Conservation (phyloP, 177 flowering plant genomes). For the Vitis hybrid region DNA sequence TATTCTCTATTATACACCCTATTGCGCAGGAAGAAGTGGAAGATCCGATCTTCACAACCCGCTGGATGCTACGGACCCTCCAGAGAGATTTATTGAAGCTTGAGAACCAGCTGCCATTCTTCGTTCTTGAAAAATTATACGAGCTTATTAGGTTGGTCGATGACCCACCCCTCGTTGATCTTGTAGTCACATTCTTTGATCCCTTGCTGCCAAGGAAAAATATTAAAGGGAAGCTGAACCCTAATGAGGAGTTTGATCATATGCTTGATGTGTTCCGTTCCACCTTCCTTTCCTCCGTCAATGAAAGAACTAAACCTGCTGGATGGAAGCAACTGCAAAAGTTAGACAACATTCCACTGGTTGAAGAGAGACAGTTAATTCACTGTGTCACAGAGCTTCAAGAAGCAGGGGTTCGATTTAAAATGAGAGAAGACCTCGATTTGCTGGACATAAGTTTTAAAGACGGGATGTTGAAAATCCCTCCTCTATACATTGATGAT, state of each 20-base stretch:
- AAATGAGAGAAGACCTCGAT: slow-evolving; percentile 3
- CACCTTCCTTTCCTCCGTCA: slow-evolving; percentile 9
- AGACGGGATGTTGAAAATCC: slow-evolving; percentile 22
- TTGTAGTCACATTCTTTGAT: slow-evolving; percentile 23
- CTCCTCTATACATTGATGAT: slow-evolving; percentile 30
- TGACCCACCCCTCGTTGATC: slow-evolving; percentile 7
- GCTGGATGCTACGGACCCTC: slow-evolving; percentile 29
- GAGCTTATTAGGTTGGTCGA: slow-evolving; percentile 13
- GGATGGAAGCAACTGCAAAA: not conserved
- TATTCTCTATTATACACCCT: too few relatives aligned
- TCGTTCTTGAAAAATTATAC: slow-evolving; percentile 25
- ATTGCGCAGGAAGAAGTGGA: not conserved
- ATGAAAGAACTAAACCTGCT: not conserved
- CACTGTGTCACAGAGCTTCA: slow-evolving; percentile 22
- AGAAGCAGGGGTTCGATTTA: slow-evolving; percentile 29
- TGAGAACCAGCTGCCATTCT: slow-evolving; percentile 43
- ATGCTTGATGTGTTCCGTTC: slow-evolving; percentile 19
- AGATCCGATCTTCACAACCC: slow-evolving; percentile 23
- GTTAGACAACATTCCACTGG: not conserved
- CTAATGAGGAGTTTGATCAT: slow-evolving; percentile 14
- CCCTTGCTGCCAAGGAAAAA: slow-evolving; percentile 19
- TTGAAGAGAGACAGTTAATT: slow-evolving; percentile 17
- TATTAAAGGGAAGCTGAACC: not conserved
- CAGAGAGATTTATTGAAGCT: slow-evolving; percentile 34
- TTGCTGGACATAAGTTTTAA: slow-evolving; percentile 26